Evolutionary conservation across 805 yeast species (phyloP), one percentile per base, ranked within the genome.

Genomic region (Candida suzukii): DNA sequence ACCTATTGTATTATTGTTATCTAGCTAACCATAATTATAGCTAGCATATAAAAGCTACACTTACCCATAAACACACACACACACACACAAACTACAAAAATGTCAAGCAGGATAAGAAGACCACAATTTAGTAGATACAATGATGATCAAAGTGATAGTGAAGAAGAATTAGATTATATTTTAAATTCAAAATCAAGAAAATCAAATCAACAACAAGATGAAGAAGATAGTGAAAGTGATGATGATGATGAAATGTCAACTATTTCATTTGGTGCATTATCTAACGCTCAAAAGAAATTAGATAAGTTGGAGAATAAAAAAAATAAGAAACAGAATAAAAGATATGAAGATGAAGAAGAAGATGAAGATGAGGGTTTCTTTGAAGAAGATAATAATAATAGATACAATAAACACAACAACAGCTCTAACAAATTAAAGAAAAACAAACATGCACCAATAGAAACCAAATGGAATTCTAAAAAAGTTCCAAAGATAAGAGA

Each of bases 381-480:
- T 41, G 71, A 67, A 46, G 68, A 56, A 37, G 35, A 32, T 43
- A 36, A 40, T 40, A 32, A 38, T 22, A 42, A 46, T 9, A 48
- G 43, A 37, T 48, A 50, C 41, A 38, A 30, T 30, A 36, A 34
- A 44, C 43, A 31, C 35, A 30, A 37, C 20, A 24, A 43, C n/a
- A 38, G 12, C 4, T 9, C 16, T 11, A 18, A 20, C 9, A 13
- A 20, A 3, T 3, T 26, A 12, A 71, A 70, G 50, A 74, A 68
- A 51, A 70, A 63, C 47, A 91, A 90, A 57, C 96, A 91, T 66
- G 96, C 95, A 0, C 99, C 99, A 12, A 65, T 78, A 2, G 97
- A 86, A 55, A 54, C 76, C 21, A 31, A 31, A 31, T 31, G 35
- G 35, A 18, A 17, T 31, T n/a, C 24, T 31, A 73, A 65, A 48